Base-by-base conservation (phyloP, 495 filamentous ascomycete genomes). In the Echria macrotheca region DNA sequence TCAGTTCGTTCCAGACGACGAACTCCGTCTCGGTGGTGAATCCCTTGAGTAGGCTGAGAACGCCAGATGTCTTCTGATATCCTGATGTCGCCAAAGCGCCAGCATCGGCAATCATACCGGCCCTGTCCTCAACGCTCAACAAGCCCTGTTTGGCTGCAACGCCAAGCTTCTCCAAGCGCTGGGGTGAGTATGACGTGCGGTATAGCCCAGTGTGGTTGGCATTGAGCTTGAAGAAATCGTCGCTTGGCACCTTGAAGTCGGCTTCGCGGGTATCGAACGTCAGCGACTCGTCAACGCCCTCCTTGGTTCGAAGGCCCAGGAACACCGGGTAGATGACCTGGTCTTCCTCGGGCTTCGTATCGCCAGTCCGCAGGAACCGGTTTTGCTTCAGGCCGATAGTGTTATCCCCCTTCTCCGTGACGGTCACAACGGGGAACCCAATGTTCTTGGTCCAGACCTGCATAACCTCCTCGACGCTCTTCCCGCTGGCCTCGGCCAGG, bases 61-160 rank as follows among this genome's bases (percentile, higher is more conserved):
- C 73, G 11, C 88, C 89, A 12, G 91, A 96, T 3, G 93, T 95
- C 65, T 84, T 89, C 67, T 95, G 89, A 65, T 93, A 96, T 23
- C 91, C 91, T 12, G 89, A 91, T 4, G 86, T 77, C 46, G 91
- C 87, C 54, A 98, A 74, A 35, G 93, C 89, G 55, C 90, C 91
- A 9, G 93, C 88, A 64, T 98, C 93, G 23, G 91, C 91, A 54
- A 98, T 85, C 85, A 98, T 89, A 61, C 93, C 93, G 37, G 91
- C 89, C 40, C 91, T 82, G 63, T 96, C 91, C 66, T 95, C 88
- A 25, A 93, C 86, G n/a, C 79, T 86, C 31, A 98, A 73, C n/a
- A 91, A 73, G 1, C 87, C 89, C 12, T 85, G 68, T 65, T 84
- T 89, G n/a, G 89, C 88, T 39, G 89, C 88, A 61, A 87, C 67